These are phyloP conservation scores for Pistacia atlantica DNA, from an alignment of 345 rosid species.

Conservation along the genomic window DNA sequence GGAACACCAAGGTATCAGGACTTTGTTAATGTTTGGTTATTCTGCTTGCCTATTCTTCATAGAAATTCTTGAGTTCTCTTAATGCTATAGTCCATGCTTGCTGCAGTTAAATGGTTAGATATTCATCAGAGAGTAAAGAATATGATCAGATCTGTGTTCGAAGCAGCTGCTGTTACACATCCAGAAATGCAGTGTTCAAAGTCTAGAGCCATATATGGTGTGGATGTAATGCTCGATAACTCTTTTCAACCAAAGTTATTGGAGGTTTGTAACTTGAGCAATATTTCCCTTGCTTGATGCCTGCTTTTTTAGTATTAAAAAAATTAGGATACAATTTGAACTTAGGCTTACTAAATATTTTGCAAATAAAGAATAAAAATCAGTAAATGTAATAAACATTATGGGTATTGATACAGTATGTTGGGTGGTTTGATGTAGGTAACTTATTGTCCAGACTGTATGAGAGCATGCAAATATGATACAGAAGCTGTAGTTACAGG, in stretches of 20 bases:
- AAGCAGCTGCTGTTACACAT: constrained; percentile 81
- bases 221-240: constrained; percentile 88
- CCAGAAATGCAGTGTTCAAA: constrained; percentile 86
- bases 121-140: constrained; percentile 63
- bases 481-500: constrained; percentile 45
- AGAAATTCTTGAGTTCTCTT: constrained; percentile 1
- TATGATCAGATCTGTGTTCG: constrained; percentile 68
- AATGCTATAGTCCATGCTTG: constrained; percentile 11
- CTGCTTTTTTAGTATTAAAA: neutral
- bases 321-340: neutral
- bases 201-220: constrained; percentile 87
- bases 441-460: constrained; percentile 93
- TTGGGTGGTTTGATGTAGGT: constrained; percentile 45
- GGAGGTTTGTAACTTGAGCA: constrained; percentile 63
- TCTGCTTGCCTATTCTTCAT: neutral
- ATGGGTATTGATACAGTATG: neutral
- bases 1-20: constrained; percentile 72
- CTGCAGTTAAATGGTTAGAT: constrained; percentile 79
- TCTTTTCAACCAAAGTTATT: constrained; percentile 78
- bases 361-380: too few species aligned
- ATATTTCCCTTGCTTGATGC: neutral
- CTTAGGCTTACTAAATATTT: neutral
- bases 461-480: constrained; percentile 88
- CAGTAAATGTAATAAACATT: neutral
- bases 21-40: constrained; percentile 8